Base-by-base conservation (phyloP, 805 yeast genomes). In the Scheffersomyces spartinae region DNA sequence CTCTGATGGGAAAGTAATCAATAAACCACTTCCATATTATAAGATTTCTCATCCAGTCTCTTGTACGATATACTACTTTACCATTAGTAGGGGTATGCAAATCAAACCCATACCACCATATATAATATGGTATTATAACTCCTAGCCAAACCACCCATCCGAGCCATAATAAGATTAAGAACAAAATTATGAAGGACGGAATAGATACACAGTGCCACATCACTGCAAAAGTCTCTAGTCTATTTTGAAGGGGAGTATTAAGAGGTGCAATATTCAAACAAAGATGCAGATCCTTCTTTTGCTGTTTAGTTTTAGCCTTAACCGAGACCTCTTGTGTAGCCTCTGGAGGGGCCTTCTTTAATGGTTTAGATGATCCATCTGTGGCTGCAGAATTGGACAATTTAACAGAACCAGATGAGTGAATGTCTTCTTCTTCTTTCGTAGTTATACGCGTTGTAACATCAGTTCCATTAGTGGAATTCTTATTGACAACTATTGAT, bases 81-180 rank as follows among this genome's bases (percentile, higher is more conserved):
- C 97, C 97, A 38, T 78, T 75, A 8, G 74, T 68, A 0, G 85
- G 82, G 1, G 94, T 67, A 33, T 70, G 71, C 38, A 71, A 68
- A 41, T 77, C 80, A 17, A 70, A 52, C 6, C 66, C 55, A 35
- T 59, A 59, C 59, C 64, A 59, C 65, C 66, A 61, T 9, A 56
- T 43, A 12, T 75, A 45, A 47, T 88, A 91, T 0, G 82, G 67
- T 10, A 56, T 61, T 4, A 78, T 43, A 5, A 79, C 39, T 5
- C 74, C 29, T 1, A 82, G 61, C 95, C 96, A 85, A 21, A 73
- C 55, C 9, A 60, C 36, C 1, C 78, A 77, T 24, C 66, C 54
- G 1, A 85, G 63, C 52, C 79, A 59, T 1, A 71, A 40, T 7
- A 72, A 52, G 26, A 49, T 38, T 21, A 83, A 61, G 36, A 76